Base-by-base conservation (phyloP, 805 yeast genomes). In the Metschnikowia picachoensis region DNA sequence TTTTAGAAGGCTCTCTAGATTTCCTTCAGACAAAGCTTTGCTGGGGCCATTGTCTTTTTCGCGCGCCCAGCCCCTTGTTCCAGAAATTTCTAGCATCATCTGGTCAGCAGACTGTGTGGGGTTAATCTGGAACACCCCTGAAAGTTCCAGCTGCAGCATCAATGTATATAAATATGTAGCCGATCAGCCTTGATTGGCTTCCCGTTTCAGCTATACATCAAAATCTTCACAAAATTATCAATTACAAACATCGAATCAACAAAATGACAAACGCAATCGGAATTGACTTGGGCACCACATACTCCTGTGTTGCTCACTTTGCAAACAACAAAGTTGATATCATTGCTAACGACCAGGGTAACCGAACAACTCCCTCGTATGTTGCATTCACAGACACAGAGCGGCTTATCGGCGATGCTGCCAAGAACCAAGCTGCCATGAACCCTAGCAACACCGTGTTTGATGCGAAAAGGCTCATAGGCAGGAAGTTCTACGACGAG, bases 361-460 rank as follows among this genome's bases (percentile, higher is more conserved):
- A 92, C 80, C 87, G 97, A 78, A 92, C 96, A 52, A 91, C 97
- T 15, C 97, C 97, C 32, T 90, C 97, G 31, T 91, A 87, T 67
- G 97, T 92, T 52, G 97, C 96, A 43, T 91, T 91, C 81, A 89
- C 96, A 29, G 97, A 89, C 65, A 79, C 91, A 35, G 98, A 92
- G 76, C 85, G 97, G 75, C 78, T 90, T 62, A 90, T 90, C 60
- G 97, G 97, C 71, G 97, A 90, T 73, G 96, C 97, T 59, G 98
- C 97, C 51, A 92, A 92, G 83, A 91, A 92, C 73, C 97, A 92
- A 76, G 96, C 96, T 47, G 96, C 97, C 56, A 87, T 91, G 83
- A 92, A 92, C 76, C 97, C 97, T 44, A 58, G 74, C 50, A 91
- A 91, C 79, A 91, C 97, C 37, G 91, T 91, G 51, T 91, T 91